Evolutionary conservation across 139 green algal species (phyloP).

Genomic region (Coccomyxa sp.): DNA sequence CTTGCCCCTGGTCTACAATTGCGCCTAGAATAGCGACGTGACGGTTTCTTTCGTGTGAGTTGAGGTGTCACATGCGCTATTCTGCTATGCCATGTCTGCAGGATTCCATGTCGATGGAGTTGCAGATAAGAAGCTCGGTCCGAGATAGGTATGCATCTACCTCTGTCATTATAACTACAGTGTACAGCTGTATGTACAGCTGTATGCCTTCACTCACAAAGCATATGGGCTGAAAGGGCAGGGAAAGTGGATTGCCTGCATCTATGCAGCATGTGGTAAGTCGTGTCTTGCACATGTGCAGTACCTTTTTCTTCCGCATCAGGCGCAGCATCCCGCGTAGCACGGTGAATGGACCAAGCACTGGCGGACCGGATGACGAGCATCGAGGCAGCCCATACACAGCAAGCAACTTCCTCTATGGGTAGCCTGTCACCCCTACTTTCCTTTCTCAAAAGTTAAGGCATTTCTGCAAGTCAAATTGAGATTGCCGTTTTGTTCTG

Average conservation of each 20-base stretch:
- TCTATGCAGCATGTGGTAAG: no score
- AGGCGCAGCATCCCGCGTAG: conserved; percentile 8
- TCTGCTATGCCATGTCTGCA: conserved; percentile 5
- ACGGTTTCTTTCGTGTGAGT: background rate
- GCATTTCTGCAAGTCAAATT: background rate
- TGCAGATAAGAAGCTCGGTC: conserved; percentile 48
- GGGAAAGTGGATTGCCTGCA: no score
- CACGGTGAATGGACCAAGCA: background rate
- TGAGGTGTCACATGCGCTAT: background rate
- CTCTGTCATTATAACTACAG: background rate
- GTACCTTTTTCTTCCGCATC: conserved; percentile 67
- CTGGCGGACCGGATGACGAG: background rate
- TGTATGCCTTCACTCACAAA: background rate
- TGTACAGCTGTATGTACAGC: background rate
- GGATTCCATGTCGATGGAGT: conserved; percentile 61
- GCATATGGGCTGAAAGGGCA: no score
- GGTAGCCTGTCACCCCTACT: background rate
- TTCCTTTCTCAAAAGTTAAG: background rate
- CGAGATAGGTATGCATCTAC: conserved; percentile 43
- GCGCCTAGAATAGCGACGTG: background rate
- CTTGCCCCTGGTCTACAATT: no score
- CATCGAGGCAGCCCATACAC: background rate
- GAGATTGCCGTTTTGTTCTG: background rate
- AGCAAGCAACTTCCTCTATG: conserved; percentile 13
- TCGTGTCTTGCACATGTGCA: conserved; percentile 11